phyloP scores from a whole-genome alignment of 306 rosid genomes.

The Elaeagnus macrophylla region DNA sequence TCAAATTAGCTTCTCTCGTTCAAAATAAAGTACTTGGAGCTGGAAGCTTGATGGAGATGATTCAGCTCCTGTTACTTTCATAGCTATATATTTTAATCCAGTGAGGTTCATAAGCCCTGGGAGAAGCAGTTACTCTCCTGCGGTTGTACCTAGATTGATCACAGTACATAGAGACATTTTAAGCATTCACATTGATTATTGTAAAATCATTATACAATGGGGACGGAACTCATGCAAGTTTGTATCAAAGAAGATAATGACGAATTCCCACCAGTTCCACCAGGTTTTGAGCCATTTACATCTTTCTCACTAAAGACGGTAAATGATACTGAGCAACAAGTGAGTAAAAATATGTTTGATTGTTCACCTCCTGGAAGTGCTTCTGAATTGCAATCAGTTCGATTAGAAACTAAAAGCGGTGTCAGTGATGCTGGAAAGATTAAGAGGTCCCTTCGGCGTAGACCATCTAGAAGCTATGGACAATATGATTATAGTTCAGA shows the following conservation, averaged over 20 bases:
- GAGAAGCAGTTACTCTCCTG: slow-evolving; percentile 5
- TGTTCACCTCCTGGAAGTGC: slow-evolving; percentile 38
- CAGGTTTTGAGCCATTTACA: slow-evolving; percentile 86
- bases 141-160: slow-evolving; percentile 17
- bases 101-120: slow-evolving; percentile 22
- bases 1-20: slow-evolving; percentile 24
- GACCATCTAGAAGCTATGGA: slow-evolving; percentile 59
- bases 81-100: slow-evolving; percentile 13
- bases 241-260: slow-evolving; percentile 82
- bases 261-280: slow-evolving; percentile 93
- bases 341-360: slow-evolving; percentile 28
- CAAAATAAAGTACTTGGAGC: slow-evolving; percentile 3
- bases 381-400: slow-evolving; percentile 44
- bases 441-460: slow-evolving; percentile 60
- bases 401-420: slow-evolving; percentile 37
- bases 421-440: slow-evolving; percentile 39
- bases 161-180: slow-evolving; percentile 17
- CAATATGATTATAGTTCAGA: slow-evolving; percentile 38
- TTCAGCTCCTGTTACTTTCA: slow-evolving; percentile 9
- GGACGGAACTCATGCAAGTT: slow-evolving; percentile 78
- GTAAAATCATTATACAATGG: slow-evolving; percentile 46
- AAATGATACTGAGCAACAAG: slow-evolving; percentile 42
- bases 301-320: slow-evolving; percentile 50
- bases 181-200: slow-evolving; percentile 13
- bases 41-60: slow-evolving; percentile 12